Conservation (phyloP, 305 asterid genomes). For the Fraxinus dipetala region DNA sequence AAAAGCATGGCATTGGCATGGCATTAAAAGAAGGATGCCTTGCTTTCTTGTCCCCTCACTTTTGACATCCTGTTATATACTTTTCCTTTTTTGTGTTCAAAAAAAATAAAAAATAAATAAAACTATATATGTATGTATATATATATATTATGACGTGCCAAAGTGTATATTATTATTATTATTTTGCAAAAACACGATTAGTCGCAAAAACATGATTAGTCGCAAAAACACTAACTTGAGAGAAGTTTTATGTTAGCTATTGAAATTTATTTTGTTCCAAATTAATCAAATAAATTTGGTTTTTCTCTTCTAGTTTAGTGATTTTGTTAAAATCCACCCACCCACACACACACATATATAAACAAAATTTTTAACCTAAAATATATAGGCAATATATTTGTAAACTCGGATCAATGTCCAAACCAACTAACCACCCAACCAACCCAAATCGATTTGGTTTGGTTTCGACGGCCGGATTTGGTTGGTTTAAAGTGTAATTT, state of each 20-base stretch:
- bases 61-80: conserved; percentile 1
- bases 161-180: background rate
- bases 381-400: too few species aligned
- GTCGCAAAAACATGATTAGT: background rate
- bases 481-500: too few species aligned
- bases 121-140: too few species aligned
- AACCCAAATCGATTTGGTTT: too few species aligned
- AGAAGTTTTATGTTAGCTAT: background rate
- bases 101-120: background rate
- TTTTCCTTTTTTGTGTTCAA: too few species aligned
- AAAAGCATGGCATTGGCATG: conserved; percentile 19
- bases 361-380: too few species aligned
- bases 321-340: background rate
- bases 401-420: too few species aligned
- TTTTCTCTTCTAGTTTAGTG: too few species aligned
- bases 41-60: conserved; percentile 29
- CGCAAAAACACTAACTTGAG: background rate
- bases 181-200: background rate
- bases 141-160: background rate
- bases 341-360: too few species aligned
- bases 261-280: background rate
- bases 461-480: too few species aligned
- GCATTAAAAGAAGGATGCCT: conserved; percentile 27
- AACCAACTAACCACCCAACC: too few species aligned
- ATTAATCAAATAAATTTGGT: too few species aligned